Percentiles rank a stretch among this genome's conserved stretches.
Evolutionary conservation across 2,329 filamentous ascomycete species (phyloP).

Genomic region (Teratosphaeria destructans): DNA sequence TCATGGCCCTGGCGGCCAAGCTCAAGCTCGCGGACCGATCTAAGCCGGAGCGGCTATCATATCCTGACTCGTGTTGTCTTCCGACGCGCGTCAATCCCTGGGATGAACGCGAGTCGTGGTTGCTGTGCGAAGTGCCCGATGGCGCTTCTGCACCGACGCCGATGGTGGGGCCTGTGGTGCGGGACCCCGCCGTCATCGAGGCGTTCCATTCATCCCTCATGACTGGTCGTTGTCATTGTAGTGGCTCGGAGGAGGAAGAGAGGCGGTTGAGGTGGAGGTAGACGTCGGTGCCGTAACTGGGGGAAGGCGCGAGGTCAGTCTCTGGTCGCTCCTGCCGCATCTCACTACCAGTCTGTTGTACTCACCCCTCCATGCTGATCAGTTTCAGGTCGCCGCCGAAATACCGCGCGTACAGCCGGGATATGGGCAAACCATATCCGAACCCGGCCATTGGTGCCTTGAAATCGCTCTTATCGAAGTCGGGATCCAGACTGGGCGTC

Average conservation of each 20-base stretch:
- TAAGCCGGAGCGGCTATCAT: conserved; percentile 1
- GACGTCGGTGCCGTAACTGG: conserved; percentile 91
- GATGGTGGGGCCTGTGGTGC: neutral
- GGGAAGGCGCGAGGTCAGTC: neutral
- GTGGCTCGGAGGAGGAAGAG: conserved; percentile 86
- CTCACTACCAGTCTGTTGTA: conserved; percentile 71
- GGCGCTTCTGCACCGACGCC: conserved; percentile 1
- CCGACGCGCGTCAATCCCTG: conserved; percentile 40
- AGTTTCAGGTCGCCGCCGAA: conserved; percentile 95
- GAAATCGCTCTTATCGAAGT: conserved; percentile 98
- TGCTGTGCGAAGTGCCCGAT: neutral
- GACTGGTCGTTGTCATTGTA: conserved; percentile 88
- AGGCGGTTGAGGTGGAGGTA: conserved; percentile 96
- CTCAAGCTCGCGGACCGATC: conserved; percentile 39
- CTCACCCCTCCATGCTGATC: conserved; percentile 98
- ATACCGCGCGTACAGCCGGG: conserved; percentile 85
- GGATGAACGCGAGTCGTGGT: conserved; percentile 29
- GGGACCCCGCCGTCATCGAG: conserved; percentile 22
- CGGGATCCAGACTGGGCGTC: conserved; percentile 86
- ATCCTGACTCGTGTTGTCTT: conserved; percentile 14
- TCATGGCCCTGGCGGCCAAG: conserved; percentile 42
- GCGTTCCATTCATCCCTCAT: conserved; percentile 59
- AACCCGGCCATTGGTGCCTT: conserved; percentile 99
- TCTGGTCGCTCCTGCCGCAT: conserved; percentile 27
- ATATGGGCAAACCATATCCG: conserved; percentile 94